Evolutionary conservation across 2,329 filamentous ascomycete genomes (phyloP).

Genomic region (Colletotrichum sp.): DNA sequence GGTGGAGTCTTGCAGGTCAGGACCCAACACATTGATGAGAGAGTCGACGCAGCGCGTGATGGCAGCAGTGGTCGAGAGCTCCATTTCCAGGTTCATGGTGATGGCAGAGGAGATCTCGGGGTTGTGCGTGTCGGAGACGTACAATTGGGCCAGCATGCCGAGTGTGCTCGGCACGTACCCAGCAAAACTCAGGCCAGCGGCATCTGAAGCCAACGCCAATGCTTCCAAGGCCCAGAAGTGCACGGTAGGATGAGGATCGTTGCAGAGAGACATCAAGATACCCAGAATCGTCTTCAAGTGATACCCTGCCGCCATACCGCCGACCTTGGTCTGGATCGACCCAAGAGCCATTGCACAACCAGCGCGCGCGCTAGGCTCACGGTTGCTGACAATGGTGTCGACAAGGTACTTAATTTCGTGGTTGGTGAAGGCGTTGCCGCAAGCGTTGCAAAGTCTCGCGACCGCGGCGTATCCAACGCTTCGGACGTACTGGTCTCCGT

Average conservation of each 20-base stretch:
- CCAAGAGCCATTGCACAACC: conserved; percentile 94
- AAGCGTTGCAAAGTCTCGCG: conserved; percentile 81
- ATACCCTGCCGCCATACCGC: conserved; percentile 95
- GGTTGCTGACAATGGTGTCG: conserved; percentile 91
- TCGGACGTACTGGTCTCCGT: conserved; percentile 85
- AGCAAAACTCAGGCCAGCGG: conserved; percentile 90
- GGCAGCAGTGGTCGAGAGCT: conserved; percentile 80
- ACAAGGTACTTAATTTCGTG: conserved; percentile 89
- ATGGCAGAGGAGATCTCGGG: conserved; percentile 79
- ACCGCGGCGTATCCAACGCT: conserved; percentile 85
- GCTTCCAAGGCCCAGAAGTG: conserved; percentile 97
- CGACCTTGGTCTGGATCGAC: conserved; percentile 92
- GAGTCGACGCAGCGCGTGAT: conserved; percentile 91
- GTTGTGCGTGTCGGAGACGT: conserved; percentile 90
- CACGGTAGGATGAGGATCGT: conserved; percentile 92
- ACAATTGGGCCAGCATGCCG: conserved; percentile 92
- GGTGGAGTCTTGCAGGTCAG: conserved; percentile 89
- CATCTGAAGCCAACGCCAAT: conserved; percentile 84
- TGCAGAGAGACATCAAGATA: conserved; percentile 96
- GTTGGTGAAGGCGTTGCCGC: conserved; percentile 89
- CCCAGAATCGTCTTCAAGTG: conserved; percentile 98
- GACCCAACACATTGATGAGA: conserved; percentile 94
- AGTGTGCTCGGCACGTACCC: conserved; percentile 88
- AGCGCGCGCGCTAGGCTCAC: conserved; percentile 90
- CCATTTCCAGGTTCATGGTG: conserved; percentile 89